Evolutionary conservation across 108 stramenopile species (phyloP).

Genomic region (Nannochloropsis salina): DNA sequence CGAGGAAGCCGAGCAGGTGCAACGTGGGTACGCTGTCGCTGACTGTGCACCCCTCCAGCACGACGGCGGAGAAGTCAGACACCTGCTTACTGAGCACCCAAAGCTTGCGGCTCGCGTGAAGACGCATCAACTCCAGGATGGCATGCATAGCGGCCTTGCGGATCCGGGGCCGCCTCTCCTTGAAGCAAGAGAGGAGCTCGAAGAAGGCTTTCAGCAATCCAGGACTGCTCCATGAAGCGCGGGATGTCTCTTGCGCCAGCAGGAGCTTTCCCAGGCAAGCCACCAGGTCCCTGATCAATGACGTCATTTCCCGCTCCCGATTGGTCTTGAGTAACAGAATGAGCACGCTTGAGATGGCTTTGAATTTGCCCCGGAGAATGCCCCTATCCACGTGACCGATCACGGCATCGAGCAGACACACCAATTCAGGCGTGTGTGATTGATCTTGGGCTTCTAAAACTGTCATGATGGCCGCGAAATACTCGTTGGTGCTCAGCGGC

Average conservation of each 20-base stretch:
- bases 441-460: slow-evolving; percentile 43
- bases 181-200: slow-evolving; percentile 31
- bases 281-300: slow-evolving; percentile 30
- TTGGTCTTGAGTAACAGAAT: slow-evolving; percentile 27
- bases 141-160: slow-evolving; percentile 36
- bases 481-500: slow-evolving; percentile 30
- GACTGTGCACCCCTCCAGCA: neutral
- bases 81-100: slow-evolving; percentile 1
- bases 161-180: slow-evolving; percentile 40
- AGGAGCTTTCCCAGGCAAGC: slow-evolving; percentile 31
- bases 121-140: slow-evolving; percentile 28
- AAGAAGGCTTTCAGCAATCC: slow-evolving; percentile 33
- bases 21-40: slow-evolving; percentile 16
- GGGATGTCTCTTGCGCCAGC: slow-evolving; percentile 30
- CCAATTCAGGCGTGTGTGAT: slow-evolving; percentile 39
- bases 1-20: slow-evolving; percentile 10
- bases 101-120: slow-evolving; percentile 33
- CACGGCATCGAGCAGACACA: slow-evolving; percentile 34
- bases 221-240: slow-evolving; percentile 39
- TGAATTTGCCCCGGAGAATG: slow-evolving; percentile 34
- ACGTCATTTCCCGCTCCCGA: slow-evolving; percentile 19
- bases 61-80: neutral
- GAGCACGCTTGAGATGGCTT: slow-evolving; percentile 28
- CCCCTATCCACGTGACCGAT: slow-evolving; percentile 31
- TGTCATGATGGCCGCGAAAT: slow-evolving; percentile 42